These are phyloP conservation scores for Phyllosticta citriasiana DNA, from an alignment of 2,329 filamentous ascomycete genomes.

Conservation along the genomic window DNA sequence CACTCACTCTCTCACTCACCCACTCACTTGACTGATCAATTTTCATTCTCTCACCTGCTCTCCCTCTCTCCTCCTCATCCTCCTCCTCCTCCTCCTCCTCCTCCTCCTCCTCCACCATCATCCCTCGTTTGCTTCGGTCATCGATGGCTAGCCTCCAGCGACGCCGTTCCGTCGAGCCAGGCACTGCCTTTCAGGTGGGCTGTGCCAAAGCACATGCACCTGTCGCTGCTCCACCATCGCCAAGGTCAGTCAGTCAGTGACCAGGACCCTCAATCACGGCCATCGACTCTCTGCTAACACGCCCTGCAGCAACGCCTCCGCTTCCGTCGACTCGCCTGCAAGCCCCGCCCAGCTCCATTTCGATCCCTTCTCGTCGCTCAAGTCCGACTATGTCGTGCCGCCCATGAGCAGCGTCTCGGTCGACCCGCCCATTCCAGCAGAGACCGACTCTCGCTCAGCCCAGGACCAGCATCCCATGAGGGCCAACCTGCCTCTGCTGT, in stretches of 20 bases:
- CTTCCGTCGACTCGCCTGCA: neutral
- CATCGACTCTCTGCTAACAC: neutral
- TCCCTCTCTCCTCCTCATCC: neutral
- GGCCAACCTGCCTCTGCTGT: slow-evolving; percentile 8
- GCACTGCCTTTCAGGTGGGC: slow-evolving; percentile 2
- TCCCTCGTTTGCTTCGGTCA: too few relatives aligned
- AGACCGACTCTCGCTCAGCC: slow-evolving; percentile 9
- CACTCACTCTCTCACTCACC: neutral
- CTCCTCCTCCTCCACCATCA: neutral
- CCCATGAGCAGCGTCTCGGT: slow-evolving; percentile 11
- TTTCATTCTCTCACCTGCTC: neutral
- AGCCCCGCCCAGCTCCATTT: neutral
- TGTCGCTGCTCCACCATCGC: neutral
- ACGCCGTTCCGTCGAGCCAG: slow-evolving; percentile 9
- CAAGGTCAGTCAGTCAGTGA: neutral
- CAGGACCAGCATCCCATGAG: slow-evolving; percentile 11
- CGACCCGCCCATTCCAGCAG: slow-evolving; percentile 9
- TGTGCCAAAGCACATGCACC: neutral
- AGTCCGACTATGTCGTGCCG: slow-evolving; percentile 10
- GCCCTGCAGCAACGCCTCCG: slow-evolving; percentile 2
- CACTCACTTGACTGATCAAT: neutral
- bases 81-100: neutral
- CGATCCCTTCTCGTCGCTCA: slow-evolving; percentile 7
- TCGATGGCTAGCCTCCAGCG: slow-evolving; percentile 4
- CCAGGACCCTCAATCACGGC: neutral